Evolutionary conservation across 148 eudicot species (phyloP), one percentile per base, ranked within the genome.

Genomic region (Simmondsia chinensis): DNA sequence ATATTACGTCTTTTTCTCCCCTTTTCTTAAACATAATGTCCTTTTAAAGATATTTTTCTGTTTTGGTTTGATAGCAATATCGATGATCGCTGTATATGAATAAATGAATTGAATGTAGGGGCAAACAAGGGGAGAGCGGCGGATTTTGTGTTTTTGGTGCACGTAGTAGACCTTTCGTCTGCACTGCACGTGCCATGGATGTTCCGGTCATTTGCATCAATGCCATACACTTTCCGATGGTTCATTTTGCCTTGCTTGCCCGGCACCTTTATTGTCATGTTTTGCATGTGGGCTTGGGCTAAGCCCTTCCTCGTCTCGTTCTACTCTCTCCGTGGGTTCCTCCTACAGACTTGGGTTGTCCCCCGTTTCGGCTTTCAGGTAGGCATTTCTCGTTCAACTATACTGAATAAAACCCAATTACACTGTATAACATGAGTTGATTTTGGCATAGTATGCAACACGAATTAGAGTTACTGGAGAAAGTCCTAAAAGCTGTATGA

Each of bases 321-420:
- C 46, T 82, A 70, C 51, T 52, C 61, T 25, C 66, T 82, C 14
- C 71, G 71, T 18, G 66, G 50, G 18, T 52, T 59, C 15, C 50
- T 82, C 50, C 84, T 68, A 46, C 73, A 72, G n/a, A 74, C 81
- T 9, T 82, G 91, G 91, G 70, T 54, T 5, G 81, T 82, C 2
- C 84, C 91, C 6, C 72, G 91, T 6, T 74, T 59, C 19, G 91
- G 93, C 3, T 74, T 74, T 34, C 93, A 82, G 82, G 93, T 82
- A 59, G 9, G 14, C 16, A n/a, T 18, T n/a, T 8, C 7, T 1
- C 33, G 0, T 23, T 32, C 13, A 36, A 30, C 14, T 19, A 6
- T 14, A 15, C 20, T 8, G 11, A 16, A 21, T 36, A 11, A 29
- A 10, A 10, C 17, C 17, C n/a, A n/a, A n/a, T n/a, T n/a, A n/a